Conservation (phyloP, 495 filamentous ascomycete genomes). For the Xylaria telfairii region DNA sequence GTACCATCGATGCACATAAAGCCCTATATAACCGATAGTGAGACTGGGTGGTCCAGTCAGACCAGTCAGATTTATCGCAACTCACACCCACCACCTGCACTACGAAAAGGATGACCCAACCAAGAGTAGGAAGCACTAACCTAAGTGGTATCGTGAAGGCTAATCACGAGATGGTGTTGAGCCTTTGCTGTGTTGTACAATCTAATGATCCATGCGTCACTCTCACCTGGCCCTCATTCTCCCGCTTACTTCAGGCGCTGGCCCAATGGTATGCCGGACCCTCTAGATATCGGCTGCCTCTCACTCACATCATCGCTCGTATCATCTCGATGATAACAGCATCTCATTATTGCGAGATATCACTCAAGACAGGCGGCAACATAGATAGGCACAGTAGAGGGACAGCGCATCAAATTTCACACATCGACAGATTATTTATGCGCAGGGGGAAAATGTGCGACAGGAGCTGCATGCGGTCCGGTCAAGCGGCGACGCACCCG, state of each 20-base stretch:
- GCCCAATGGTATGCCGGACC: conserved; percentile 1
- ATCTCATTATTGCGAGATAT: conserved; percentile 16
- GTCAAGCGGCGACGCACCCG: conserved; percentile 23
- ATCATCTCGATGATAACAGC: conserved; percentile 22
- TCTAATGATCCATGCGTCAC: conserved; percentile 11
- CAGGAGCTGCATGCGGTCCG: conserved; percentile 15
- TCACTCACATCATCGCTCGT: neutral
- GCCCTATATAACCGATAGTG: conserved; percentile 18
- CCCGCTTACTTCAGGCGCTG: neutral
- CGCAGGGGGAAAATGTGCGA: conserved; percentile 13
- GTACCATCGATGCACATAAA: neutral
- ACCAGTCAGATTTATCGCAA: conserved; percentile 21
- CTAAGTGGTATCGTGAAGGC: conserved; percentile 5
- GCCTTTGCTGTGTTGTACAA: conserved; percentile 23
- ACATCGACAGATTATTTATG: neutral
- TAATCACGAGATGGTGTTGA: conserved; percentile 16
- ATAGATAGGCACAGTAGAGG: neutral
- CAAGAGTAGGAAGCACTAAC: conserved; percentile 7
- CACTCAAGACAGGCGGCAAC: conserved; percentile 4
- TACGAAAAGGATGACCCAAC: conserved; percentile 22
- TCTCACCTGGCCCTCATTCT: conserved; percentile 21
- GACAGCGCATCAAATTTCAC: conserved; percentile 16
- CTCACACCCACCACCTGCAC: conserved; percentile 17
- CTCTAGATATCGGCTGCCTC: conserved; percentile 20
- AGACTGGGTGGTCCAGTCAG: conserved; percentile 1